Evolutionary conservation across 192 early-diverging fungal species (phyloP), one percentile per base, ranked within the genome.

Genomic region (Allomyces javanicus): DNA sequence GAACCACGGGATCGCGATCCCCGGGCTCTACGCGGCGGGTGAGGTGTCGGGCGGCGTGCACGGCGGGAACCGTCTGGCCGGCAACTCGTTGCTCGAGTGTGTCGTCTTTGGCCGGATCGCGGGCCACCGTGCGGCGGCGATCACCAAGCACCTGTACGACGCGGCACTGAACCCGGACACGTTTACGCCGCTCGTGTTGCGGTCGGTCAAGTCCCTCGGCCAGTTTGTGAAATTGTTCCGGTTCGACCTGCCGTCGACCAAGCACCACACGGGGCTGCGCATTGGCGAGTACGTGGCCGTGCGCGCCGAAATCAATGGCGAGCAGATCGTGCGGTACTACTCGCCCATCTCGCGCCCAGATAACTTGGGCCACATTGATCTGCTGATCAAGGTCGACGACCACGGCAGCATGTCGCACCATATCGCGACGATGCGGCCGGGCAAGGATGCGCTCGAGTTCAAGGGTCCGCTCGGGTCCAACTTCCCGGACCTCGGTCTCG

Each of bases 1-100:
- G 64, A 67, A 71, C 23, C 25, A 73, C 63, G 83, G 80, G 45
- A 66, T 75, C 61, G 67, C 78, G 11, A 86, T 94, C 55, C 84
- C 89, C 27, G 92, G 92, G 72, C 77, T 93, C 62, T 87, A 90
- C 69, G 94, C 88, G 26, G 85, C 87, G 68, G 92, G 94, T 74
- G 94, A 96, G 75, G 87, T 96, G 72, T 89, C 89, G 64, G 93
- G 93, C 71, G 93, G 93, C 72, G 88, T 96, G 43, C 93, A 96
- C 71, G 93, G 93, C 61, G 92, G 91, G 66, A 96, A 96, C 80
- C 91, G 93, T 74, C 86, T 96, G 22, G 94, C 88, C 68, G 94
- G 94, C 62, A 87, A 87, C 63, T 94, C 91, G 33, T 77, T 96
- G n/a, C 77, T 96, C 62, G 92, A 89, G 63, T 96, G 94, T 71